Evolutionary conservation across 257 asterid species (phyloP), one percentile per base, ranked within the genome.

Genomic region (Cruciata laevipes): DNA sequence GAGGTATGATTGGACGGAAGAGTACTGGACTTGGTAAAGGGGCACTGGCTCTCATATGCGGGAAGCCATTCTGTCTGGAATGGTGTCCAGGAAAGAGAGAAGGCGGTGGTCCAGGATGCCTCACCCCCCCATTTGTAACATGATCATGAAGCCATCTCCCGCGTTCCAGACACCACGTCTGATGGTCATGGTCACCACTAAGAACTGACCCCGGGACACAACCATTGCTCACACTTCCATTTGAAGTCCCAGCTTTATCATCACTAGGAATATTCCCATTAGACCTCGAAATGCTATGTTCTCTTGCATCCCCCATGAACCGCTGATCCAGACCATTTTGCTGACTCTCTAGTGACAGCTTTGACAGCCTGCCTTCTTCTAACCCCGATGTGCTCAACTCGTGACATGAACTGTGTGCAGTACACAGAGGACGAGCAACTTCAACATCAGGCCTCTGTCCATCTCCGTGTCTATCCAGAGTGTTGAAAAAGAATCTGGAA

Each of bases 391-490:
- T 64, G 16, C 38, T 37, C 24, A 27, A 44, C 49, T 17, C 66
- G 40, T 73, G 69, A 63, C 52, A 66, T 51, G 69, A 74, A 65
- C 40, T 72, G 65, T 74, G 64, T 25, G 67, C 63, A 16, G 66
- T 42, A 4, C 44, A 33, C 31, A 76, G 63, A 52, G 42, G 79
- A 52, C 64, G 67, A 60, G 79, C 65, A 70, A 77, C 81, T 61
- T 76, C 83, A 71, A 78, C 85, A 62, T 81, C 93, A 18, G 84
- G 85, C 80, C 86, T 81, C 75, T 65, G 80, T 57, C 79, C 86
- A 58, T 79, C 71, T 73, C 94, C 89, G 70, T 85, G 95, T 70
- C 90, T 81, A 5, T 80, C 82, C 83, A 89, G 69, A 33, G 95
- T 85, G 77, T 87, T 87, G 20, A 85, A 74, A 63, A 91, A 91